Percentiles rank a stretch among this genome's conserved stretches.
Evolutionary conservation across 1,284 basidiomycete genomes (phyloP).

Genomic region (Microbotryum lychnidis-dioicae): DNA sequence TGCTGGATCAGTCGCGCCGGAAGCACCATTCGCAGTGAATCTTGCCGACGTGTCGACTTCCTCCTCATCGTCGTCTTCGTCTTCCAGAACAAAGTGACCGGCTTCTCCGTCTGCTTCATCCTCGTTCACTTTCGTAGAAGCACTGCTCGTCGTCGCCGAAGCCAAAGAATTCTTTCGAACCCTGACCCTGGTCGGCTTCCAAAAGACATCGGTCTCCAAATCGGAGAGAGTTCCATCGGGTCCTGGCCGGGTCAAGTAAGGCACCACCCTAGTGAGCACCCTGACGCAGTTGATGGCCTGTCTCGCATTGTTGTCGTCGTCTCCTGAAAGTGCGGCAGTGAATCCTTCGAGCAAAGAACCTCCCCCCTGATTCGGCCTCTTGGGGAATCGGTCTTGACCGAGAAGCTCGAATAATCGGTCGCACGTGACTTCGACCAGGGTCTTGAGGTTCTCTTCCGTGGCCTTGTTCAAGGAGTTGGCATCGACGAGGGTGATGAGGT

Average conservation of each 20-base stretch:
- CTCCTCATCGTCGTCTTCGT: constrained; percentile 49
- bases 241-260: constrained; percentile 74
- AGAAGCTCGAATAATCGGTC: constrained; percentile 69
- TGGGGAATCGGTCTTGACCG: constrained; percentile 7
- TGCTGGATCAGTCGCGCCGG: constrained; percentile 3
- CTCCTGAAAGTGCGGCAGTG: neutral
- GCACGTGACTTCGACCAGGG: constrained; percentile 65
- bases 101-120: constrained; percentile 33
- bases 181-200: constrained; percentile 43
- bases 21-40: neutral
- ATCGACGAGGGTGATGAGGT: constrained; percentile 76
- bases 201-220: constrained; percentile 63
- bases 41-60: constrained; percentile 8
- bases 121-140: constrained; percentile 2
- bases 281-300: constrained; percentile 81
- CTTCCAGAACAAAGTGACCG: constrained; percentile 49
- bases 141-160: neutral
- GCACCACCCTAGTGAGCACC: constrained; percentile 74
- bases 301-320: constrained; percentile 51
- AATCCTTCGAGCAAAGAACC: no score
- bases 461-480: constrained; percentile 61
- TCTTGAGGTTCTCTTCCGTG: constrained; percentile 55
- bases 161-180: neutral
- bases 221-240: constrained; percentile 31
- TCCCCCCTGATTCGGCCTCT: neutral